A percentile compares a stretch with the other conserved stretches of the same genome.
phyloP scores from a whole-genome alignment of 495 filamentous ascomycete species.

The Schizothecium vesticola region DNA sequence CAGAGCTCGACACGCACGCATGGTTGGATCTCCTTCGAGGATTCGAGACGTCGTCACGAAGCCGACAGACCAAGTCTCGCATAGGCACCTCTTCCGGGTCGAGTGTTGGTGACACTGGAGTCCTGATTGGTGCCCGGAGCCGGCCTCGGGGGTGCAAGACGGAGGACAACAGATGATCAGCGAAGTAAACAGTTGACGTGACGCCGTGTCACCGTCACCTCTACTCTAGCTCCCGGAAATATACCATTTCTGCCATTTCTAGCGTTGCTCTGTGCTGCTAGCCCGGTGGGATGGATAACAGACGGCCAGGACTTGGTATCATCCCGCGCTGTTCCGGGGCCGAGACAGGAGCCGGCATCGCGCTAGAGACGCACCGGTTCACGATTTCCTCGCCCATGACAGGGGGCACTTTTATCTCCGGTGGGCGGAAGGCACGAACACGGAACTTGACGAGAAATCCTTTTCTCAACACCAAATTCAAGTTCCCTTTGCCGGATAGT shows the following conservation, averaged over 20 bases:
- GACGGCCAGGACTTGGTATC: neutral
- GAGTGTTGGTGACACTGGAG: neutral
- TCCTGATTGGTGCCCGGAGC: neutral
- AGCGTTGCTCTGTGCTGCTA: neutral
- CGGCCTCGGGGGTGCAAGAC: neutral
- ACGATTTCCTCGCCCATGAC: neutral
- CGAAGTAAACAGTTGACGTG: neutral
- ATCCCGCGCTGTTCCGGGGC: neutral
- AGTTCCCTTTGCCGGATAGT: neutral
- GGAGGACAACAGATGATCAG: neutral
- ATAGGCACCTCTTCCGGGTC: neutral
- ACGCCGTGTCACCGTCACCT: neutral
- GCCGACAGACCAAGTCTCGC: neutral
- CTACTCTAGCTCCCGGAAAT: neutral
- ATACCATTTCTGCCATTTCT: neutral
- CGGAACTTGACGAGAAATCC: neutral
- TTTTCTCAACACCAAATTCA: neutral
- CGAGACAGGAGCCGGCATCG: neutral
- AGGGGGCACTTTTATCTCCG: neutral
- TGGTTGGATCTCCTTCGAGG: neutral
- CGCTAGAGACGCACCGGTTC: neutral
- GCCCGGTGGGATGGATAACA: neutral
- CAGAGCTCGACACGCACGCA: neutral
- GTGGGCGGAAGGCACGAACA: neutral
- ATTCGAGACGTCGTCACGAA: neutral